Base-by-base conservation (phyloP, 495 filamentous ascomycete genomes). In the Antarctomyces pellizariae region DNA sequence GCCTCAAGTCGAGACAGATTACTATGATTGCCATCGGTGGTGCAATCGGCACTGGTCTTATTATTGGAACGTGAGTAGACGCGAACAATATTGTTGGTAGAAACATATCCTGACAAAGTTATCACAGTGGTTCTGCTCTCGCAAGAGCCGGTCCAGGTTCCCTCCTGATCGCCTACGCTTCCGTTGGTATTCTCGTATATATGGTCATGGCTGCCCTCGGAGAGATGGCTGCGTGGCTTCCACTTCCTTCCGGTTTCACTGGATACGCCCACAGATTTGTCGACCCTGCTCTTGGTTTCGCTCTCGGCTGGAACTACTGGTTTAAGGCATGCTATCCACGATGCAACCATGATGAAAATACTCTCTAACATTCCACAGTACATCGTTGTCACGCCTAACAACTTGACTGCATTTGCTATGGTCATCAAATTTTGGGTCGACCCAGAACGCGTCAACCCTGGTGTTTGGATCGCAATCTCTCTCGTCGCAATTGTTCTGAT, bases 1-100 rank as follows among this genome's bases (percentile, higher is more conserved):
- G 60, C 3, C 47, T 79, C 24, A 62, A 66, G 32, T 57, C 71
- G 1, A 57, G 69, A 16, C 71, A 77, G 30, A 63, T 78, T 35
- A 68, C 68, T 36, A 67, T 80, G 65, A 83, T 89, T 58, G 78
- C 77, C 3, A 78, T 89, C 37, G 77, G 78, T 15, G 74, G 75
- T 24, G 77, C 78, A 7, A 75, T 89, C 35, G 77, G 75, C 34
- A 79, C 74, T 17, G 32, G 32, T 13, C 19, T 43, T 28, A 25
- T 43, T 8, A 31, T 43, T 17, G 35, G 35, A 26, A 41, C 38
- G 37, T 36, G 24, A 24, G 34, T 25, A 22, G 7, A 16, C 22
- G 6, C 13, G 13, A 14, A 22, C 24, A n/a, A 21, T 31, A 9
- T 7, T 10, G 7, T n/a, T n/a, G n/a, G n/a, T n/a, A n/a, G n/a